Evolutionary conservation across 2,329 filamentous ascomycete species (phyloP), one percentile per base, ranked within the genome.

Genomic region (Diplodia sapinea): DNA sequence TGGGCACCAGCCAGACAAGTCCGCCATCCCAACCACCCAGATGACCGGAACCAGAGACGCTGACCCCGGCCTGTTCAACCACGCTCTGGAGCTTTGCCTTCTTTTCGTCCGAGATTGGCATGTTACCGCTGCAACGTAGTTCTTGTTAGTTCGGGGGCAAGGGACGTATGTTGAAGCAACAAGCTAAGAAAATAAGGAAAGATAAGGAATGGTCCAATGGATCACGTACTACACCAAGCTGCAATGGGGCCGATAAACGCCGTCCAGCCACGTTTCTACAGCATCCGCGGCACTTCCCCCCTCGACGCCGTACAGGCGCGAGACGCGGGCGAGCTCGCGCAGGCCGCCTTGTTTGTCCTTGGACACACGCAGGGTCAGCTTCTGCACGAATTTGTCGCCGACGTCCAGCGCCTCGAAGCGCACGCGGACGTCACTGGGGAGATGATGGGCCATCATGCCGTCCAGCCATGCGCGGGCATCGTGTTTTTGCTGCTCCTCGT

Each of bases 161-260:
- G 8, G 6, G 31, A 33, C 8, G 31, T 9, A 33, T 33, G 5
- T 33, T 33, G 31, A 52, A 40, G n/a, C 12, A 38, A 55, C 8
- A 33, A 17, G 23, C 9, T 52, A 40, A 13, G 6, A 15, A 55
- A 47, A 15, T 11, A 38, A 20, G 15, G n/a, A 31, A 55, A 38
- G 20, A 38, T 50, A 3, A 31, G 29, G 20, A n/a, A 23, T 15
- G 31, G 23, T n/a, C 13, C 20, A 52, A 23, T 26, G 26, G 26
- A 4, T 49, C 1, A 78, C 79, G 72, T 72, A 81, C 79, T 81
- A 81, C 66, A 82, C 70, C 65, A 82, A 69, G 69, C 78, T 80
- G 55, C 78, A 69, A 74, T 82, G 80, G 47, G 80, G 79, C 63
- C 68, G 70, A 68, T 78, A 82, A 40, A 65, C 62, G 36, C 75